Percentiles rank a stretch among this genome's conserved stretches.
Conservation (phyloP, 2,329 filamentous ascomycete genomes). For the Cladosporium sphaerospermum region DNA sequence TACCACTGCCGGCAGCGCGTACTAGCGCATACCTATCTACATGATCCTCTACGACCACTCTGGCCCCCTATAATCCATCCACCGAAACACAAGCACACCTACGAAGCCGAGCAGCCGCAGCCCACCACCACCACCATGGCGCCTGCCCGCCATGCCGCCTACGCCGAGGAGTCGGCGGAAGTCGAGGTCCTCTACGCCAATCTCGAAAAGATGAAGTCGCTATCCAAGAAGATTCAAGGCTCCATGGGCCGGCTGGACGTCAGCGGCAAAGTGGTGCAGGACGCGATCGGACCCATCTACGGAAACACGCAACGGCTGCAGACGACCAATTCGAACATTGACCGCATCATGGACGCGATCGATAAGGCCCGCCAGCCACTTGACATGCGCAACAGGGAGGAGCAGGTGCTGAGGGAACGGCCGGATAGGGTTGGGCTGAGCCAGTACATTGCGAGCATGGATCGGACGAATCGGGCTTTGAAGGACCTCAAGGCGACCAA, state of each 20-base stretch:
- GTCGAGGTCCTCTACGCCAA: slow-evolving; percentile 61
- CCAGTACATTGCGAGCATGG: slow-evolving; percentile 83
- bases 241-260: slow-evolving; percentile 77
- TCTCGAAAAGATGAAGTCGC: slow-evolving; percentile 83
- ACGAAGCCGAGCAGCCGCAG: not conserved
- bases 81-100: not conserved
- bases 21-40: no score
- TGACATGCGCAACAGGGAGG: slow-evolving; percentile 85
- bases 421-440: slow-evolving; percentile 74
- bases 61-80: no score
- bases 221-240: slow-evolving; percentile 93
- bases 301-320: slow-evolving; percentile 87
- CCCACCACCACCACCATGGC: not conserved
- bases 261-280: slow-evolving; percentile 82
- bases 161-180: slow-evolving; percentile 61
- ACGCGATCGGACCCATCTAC: slow-evolving; percentile 87
- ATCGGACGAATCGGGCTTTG: slow-evolving; percentile 80
- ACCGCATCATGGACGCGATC: slow-evolving; percentile 77
- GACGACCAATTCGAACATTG: slow-evolving; percentile 81
- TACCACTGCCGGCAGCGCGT: no score
- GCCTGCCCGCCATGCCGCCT: slow-evolving; percentile 48
- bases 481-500: slow-evolving; percentile 83
- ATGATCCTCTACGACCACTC: no score
- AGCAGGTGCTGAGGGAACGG: slow-evolving; percentile 73
- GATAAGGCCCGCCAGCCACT: slow-evolving; percentile 84